A percentile compares a stretch with the other conserved stretches of the same genome.
Conservation (phyloP, 2,329 filamentous ascomycete genomes). For the Didymella glomerata region DNA sequence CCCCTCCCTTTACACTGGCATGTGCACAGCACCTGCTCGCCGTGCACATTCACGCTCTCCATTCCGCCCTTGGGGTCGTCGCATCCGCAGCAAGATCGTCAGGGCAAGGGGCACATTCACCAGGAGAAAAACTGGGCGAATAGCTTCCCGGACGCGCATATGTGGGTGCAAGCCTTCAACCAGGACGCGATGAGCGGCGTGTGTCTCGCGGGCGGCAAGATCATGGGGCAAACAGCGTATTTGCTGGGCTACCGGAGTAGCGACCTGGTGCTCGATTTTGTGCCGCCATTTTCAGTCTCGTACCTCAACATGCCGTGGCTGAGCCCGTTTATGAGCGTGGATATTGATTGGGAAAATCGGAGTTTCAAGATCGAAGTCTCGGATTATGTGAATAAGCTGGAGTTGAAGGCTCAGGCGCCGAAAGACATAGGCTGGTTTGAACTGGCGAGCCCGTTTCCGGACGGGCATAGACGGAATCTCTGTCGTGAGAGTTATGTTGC, state of each 20-base stretch:
- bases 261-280: conserved; percentile 52
- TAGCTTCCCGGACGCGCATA: conserved; percentile 56
- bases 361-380: conserved; percentile 51
- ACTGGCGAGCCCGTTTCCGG: conserved; percentile 56
- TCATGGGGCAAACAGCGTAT: conserved; percentile 53
- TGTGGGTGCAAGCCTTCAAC: conserved; percentile 48
- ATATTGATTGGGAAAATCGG: conserved; percentile 52
- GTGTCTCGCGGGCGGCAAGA: conserved; percentile 47
- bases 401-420: conserved; percentile 53
- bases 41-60: conserved; percentile 51
- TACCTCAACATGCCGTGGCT: conserved; percentile 42
- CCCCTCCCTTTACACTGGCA: conserved; percentile 62
- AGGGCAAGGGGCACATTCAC: conserved; percentile 54
- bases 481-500: conserved; percentile 59
- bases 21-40: conserved; percentile 57
- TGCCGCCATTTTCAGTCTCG: conserved; percentile 55
- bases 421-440: conserved; percentile 56
- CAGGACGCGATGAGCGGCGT: conserved; percentile 31
- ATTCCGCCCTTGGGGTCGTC: conserved; percentile 45
- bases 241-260: conserved; percentile 57
- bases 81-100: conserved; percentile 33
- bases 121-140: conserved; percentile 63
- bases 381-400: conserved; percentile 53
- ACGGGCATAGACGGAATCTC: conserved; percentile 57
- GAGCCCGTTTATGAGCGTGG: conserved; percentile 55